phyloP scores from a whole-genome alignment of 2,329 filamentous ascomycete species.

The Hypoxylon rubiginosum region DNA sequence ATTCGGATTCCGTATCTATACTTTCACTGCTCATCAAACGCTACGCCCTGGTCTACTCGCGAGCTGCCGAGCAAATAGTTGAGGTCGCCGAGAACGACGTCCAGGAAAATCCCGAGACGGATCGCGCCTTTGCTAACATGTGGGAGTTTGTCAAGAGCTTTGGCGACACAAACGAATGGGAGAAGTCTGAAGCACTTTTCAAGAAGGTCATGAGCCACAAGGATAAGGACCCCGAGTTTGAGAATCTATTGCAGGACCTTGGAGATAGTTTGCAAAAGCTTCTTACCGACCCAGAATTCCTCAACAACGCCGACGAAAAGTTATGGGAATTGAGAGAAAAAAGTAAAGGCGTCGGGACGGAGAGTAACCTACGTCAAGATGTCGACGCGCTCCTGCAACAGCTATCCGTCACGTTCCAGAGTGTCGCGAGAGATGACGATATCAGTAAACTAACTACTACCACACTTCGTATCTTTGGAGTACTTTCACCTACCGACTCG shows the following conservation, averaged over 20 bases:
- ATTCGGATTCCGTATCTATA: conserved; percentile 86
- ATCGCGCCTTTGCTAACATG: conserved; percentile 81
- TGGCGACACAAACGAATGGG: conserved; percentile 80
- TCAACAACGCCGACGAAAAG: conserved; percentile 76
- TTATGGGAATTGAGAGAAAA: conserved; percentile 65
- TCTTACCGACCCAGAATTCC: conserved; percentile 87
- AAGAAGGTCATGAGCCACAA: conserved; percentile 80
- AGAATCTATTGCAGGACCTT: conserved; percentile 79
- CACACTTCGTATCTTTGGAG: conserved; percentile 74
- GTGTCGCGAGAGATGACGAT: conserved; percentile 78
- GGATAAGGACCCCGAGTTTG: conserved; percentile 84
- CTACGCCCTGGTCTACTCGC: conserved; percentile 83
- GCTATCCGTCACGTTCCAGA: conserved; percentile 74
- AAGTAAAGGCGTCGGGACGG: conserved; percentile 73
- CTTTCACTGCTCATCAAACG: conserved; percentile 81
- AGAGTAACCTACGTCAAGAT: conserved; percentile 78
- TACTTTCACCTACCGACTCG: conserved; percentile 75
- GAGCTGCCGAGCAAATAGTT: conserved; percentile 75
- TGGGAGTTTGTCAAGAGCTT: conserved; percentile 86
- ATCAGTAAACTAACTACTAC: conserved; percentile 78
- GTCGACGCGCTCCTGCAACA: conserved; percentile 79
- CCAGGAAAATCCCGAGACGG: conserved; percentile 78
- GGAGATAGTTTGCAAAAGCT: conserved; percentile 83
- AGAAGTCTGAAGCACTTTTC: conserved; percentile 77
- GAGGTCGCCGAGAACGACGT: conserved; percentile 78